Evolutionary conservation across 495 filamentous ascomycete species (phyloP), one percentile per base, ranked within the genome.

Genomic region (Oidiodendron maius): DNA sequence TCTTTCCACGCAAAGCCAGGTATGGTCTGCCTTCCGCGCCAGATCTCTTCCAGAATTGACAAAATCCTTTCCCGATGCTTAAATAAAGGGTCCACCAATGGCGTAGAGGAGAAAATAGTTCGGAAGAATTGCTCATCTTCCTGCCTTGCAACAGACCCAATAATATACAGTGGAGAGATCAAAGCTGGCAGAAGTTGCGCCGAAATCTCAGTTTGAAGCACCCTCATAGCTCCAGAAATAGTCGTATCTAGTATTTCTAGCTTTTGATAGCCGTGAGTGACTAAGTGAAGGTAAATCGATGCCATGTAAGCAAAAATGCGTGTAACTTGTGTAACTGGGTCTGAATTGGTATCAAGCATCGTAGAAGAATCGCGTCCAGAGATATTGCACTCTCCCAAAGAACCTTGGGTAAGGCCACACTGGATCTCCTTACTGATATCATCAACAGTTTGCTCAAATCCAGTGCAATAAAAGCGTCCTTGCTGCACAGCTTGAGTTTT

Each of bases 231-330:
- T 17, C 18, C 35, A 5, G 4, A 13, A 6, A 37, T 17, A n/a
- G 4, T 5, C n/a, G 18, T 4, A 15, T 37, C 35, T n/a, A 15
- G 35, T 37, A 15, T n/a, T 37, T 37, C 35, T 5, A 37, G 35
- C n/a, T n/a, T n/a, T 23, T 51, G 43, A 25, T 42, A 54, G 18
- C 48, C 50, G 11, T 40, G 25, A 35, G 34, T 24, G 1, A 58
- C 36, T 12, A 58, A 22, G 37, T 54, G 51, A 10, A 58, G 51
- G 24, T 54, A 54, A 11, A 58, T 42, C 4, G 26, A n/a, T 35
- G 46, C 51, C 37, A 39, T 35, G 26, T 30, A 30, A 40, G 51
- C 36, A 15, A 54, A 58, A 4, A 53, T 34, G 5, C 20, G 32
- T 17, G 55, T 54, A 24, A 58, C n/a, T 41, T 17, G 45, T 34